phyloP scores from a whole-genome alignment of 1,139 yeast species.

The Kodamaea anthophila region DNA sequence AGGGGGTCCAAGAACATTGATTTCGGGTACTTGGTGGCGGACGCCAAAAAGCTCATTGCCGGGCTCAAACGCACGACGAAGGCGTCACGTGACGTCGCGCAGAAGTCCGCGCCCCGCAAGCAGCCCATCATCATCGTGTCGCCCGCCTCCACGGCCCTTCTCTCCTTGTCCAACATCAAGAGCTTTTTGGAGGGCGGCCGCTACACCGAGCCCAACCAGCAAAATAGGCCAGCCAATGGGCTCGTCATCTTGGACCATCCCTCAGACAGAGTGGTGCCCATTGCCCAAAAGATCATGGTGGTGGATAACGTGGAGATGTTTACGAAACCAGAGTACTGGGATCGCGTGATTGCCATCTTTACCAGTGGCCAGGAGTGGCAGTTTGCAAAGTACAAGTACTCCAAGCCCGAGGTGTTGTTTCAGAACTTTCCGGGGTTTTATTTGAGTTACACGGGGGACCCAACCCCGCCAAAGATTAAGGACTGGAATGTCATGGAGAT shows the following conservation, averaged over 20 bases:
- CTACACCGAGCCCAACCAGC: slow-evolving; percentile 53
- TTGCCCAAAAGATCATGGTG: slow-evolving; percentile 61
- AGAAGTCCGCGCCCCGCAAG: slow-evolving; percentile 29
- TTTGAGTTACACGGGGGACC: slow-evolving; percentile 71
- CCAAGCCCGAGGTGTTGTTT: slow-evolving; percentile 73
- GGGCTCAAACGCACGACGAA: slow-evolving; percentile 42
- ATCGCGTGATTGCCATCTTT: slow-evolving; percentile 87
- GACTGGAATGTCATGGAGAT: slow-evolving; percentile 87
- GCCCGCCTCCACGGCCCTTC: slow-evolving; percentile 88
- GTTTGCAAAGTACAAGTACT: slow-evolving; percentile 79
- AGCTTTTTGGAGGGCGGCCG: slow-evolving; percentile 73
- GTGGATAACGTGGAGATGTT: slow-evolving; percentile 87
- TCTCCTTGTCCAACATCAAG: slow-evolving; percentile 77
- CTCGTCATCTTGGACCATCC: slow-evolving; percentile 51
- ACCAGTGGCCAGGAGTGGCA: slow-evolving; percentile 99
- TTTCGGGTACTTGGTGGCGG: slow-evolving; percentile 67
- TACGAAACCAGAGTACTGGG: slow-evolving; percentile 96
- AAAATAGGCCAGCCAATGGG: slow-evolving; percentile 33
- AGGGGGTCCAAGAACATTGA: slow-evolving; percentile 74
- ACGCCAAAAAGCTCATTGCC: slow-evolving; percentile 57
- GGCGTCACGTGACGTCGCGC: slow-evolving; percentile 9
- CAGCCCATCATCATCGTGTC: slow-evolving; percentile 92
- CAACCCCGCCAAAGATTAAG: slow-evolving; percentile 64
- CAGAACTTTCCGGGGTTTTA: slow-evolving; percentile 82
- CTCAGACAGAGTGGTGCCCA: slow-evolving; percentile 48